These are phyloP conservation scores for Carex sylvatica DNA, from an alignment of 202 grass and related monocot genomes.

Conservation along the genomic window DNA sequence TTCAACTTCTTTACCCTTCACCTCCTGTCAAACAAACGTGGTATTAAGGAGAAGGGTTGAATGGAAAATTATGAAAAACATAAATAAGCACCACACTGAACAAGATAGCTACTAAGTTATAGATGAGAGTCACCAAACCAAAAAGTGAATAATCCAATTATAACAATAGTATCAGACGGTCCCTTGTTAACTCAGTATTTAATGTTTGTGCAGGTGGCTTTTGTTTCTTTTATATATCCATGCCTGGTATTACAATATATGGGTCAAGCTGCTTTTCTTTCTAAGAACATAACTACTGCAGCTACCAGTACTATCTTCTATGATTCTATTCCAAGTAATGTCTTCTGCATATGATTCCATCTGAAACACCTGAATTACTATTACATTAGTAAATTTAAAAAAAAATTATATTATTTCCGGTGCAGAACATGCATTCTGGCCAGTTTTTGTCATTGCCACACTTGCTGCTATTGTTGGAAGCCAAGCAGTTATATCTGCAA, in stretches of 20 bases:
- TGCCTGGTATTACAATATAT: slow-evolving; percentile 95
- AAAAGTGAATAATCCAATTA: neutral
- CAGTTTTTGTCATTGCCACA: slow-evolving; percentile 80
- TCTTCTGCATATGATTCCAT: slow-evolving; percentile 6
- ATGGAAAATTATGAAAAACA: neutral
- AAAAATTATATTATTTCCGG: slow-evolving; percentile 17
- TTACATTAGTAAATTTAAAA: slow-evolving; percentile 19
- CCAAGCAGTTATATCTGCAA: slow-evolving; percentile 94
- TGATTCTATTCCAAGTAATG: slow-evolving; percentile 83
- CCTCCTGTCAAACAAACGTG: neutral
- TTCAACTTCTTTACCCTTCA: neutral
- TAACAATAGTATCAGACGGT: neutral
- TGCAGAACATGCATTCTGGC: slow-evolving; percentile 83
- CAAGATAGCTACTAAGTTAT: neutral
- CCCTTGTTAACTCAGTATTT: slow-evolving; percentile 21
- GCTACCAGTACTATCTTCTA: slow-evolving; percentile 53
- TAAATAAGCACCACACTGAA: neutral
- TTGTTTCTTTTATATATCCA: slow-evolving; percentile 73
- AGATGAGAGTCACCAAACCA: neutral
- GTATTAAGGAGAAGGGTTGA: neutral
- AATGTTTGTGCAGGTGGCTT: slow-evolving; percentile 66
- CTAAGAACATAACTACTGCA: slow-evolving; percentile 54
- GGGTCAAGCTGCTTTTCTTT: slow-evolving; percentile 96
- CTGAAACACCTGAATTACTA: neutral
- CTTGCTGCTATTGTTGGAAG: slow-evolving; percentile 95